These are phyloP conservation scores for Cladosporium sp. DNA, from an alignment of 2,329 filamentous ascomycete species.

Conservation along the genomic window DNA sequence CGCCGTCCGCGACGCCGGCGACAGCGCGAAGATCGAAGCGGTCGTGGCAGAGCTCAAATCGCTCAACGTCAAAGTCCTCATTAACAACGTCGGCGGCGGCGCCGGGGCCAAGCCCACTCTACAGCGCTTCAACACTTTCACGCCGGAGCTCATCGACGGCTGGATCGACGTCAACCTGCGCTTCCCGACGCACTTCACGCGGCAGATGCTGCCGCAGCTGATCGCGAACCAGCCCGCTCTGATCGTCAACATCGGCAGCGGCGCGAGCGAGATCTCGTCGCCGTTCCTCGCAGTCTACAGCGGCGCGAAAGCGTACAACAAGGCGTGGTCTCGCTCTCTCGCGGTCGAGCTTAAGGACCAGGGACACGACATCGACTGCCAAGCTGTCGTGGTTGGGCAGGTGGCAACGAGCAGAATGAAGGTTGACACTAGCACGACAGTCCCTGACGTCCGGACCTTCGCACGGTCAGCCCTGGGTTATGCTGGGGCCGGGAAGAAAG, in stretches of 20 bases:
- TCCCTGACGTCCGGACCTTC: background rate
- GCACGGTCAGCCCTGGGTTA: constrained; percentile 1
- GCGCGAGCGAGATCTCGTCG: constrained; percentile 35
- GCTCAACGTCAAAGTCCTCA: constrained; percentile 43
- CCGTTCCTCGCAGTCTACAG: constrained; percentile 42
- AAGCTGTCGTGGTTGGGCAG: constrained; percentile 8
- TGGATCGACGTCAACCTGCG: constrained; percentile 39
- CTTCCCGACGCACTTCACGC: constrained; percentile 45
- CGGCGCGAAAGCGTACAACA: constrained; percentile 41
- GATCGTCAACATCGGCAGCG: constrained; percentile 45
- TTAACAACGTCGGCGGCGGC: constrained; percentile 50
- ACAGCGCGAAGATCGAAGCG: constrained; percentile 22
- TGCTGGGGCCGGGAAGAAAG: background rate
- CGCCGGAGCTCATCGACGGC: background rate
- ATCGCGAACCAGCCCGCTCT: constrained; percentile 35
- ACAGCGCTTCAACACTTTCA: background rate
- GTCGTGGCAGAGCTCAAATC: constrained; percentile 21
- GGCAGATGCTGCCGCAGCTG: constrained; percentile 39
- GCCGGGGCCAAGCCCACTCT: constrained; percentile 4
- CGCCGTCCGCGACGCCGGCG: constrained; percentile 25
- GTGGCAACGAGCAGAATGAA: constrained; percentile 6
- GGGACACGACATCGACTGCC: constrained; percentile 33
- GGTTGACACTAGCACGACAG: background rate
- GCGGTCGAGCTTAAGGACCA: constrained; percentile 36
- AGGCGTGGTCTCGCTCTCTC: constrained; percentile 34